A percentile compares a stretch with the other conserved stretches of the same genome.
phyloP scores from a whole-genome alignment of 257 asterid genomes.

The Solanum pimpinellifolium region DNA sequence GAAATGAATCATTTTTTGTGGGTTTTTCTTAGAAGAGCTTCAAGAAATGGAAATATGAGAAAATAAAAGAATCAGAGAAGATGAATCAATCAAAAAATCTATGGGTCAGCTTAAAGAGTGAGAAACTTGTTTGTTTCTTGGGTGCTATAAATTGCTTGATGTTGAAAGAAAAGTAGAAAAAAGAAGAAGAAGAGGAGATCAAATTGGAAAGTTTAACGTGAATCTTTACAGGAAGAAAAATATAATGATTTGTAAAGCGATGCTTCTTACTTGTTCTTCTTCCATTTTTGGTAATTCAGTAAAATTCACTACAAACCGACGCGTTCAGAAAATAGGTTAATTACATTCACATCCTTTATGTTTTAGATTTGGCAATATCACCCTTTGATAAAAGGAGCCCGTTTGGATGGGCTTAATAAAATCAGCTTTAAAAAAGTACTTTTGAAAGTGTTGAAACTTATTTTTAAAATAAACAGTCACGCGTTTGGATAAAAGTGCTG shows the following conservation, averaged over 20 bases:
- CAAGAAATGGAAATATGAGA: background rate
- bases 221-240: background rate
- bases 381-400: background rate
- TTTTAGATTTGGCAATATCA: background rate
- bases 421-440: no score
- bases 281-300: background rate
- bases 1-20: background rate
- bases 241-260: constrained; percentile 2
- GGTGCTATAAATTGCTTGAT: constrained; percentile 12
- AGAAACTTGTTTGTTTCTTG: constrained; percentile 26
- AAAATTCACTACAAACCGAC: background rate
- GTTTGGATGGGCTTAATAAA: no score
- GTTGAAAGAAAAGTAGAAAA: constrained; percentile 2
- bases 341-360: background rate
- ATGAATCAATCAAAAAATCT: background rate
- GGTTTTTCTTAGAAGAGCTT: background rate
- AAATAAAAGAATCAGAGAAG: background rate
- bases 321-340: background rate
- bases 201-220: constrained; percentile 9
- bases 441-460: no score
- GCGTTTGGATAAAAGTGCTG: no score
- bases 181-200: background rate
- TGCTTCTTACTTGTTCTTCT: constrained; percentile 3
- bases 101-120: constrained; percentile 9
- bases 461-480: no score